These are phyloP conservation scores for Harrya chromipes DNA, from an alignment of 768 basidiomycete species.

Conservation along the genomic window DNA sequence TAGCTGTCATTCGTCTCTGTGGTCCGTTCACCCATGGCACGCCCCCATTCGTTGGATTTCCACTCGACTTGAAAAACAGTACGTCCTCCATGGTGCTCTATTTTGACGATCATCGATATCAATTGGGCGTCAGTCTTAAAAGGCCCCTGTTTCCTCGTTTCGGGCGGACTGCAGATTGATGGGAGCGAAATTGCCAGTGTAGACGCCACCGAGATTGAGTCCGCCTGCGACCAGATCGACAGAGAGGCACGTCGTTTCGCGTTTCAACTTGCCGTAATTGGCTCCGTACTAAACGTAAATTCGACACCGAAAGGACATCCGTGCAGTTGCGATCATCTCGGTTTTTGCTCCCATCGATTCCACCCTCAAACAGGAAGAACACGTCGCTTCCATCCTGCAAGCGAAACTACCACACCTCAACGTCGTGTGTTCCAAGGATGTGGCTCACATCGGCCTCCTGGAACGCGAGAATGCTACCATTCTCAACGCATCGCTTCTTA, in stretches of 20 bases:
- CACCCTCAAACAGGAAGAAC: constrained; percentile 44
- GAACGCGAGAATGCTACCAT: constrained; percentile 69
- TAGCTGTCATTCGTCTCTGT: constrained; percentile 63
- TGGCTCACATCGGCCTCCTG: constrained; percentile 56
- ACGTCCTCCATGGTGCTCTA: constrained; percentile 14
- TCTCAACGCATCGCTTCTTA: constrained; percentile 60
- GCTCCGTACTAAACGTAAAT: constrained; percentile 5
- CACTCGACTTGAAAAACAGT: constrained; percentile 30
- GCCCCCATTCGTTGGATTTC: constrained; percentile 57
- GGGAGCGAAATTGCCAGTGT: constrained; percentile 43
- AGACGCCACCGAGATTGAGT: constrained; percentile 42
- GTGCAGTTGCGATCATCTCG: constrained; percentile 42
- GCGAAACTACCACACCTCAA: constrained; percentile 40
- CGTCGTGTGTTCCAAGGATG: constrained; percentile 53
- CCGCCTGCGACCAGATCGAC: constrained; percentile 41
- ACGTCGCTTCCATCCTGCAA: constrained; percentile 41
- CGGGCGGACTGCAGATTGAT: constrained; percentile 46
- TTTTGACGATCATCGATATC: background rate
- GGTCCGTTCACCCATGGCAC: constrained; percentile 56
- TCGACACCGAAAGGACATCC: constrained; percentile 17
- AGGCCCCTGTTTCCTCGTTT: constrained; percentile 34
- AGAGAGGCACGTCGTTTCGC: constrained; percentile 13
- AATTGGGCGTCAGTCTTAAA: constrained; percentile 17
- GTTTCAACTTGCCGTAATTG: constrained; percentile 3
- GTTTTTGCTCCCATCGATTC: constrained; percentile 49